Base-by-base conservation (phyloP, 1,284 basidiomycete species). In the Xerocomus nothofagi region DNA sequence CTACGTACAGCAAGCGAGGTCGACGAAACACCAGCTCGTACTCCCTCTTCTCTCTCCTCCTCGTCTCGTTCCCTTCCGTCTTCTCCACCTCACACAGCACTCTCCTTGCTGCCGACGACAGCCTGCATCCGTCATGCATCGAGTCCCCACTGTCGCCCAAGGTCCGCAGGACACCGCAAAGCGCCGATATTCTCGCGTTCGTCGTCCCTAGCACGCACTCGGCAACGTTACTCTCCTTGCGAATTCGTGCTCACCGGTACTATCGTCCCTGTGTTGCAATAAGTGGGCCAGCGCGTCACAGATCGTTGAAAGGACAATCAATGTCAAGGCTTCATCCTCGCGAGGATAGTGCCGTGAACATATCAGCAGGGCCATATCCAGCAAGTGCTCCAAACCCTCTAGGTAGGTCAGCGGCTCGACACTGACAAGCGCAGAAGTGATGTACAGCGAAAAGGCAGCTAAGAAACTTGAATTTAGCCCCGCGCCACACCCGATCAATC, bases 371-470 rank as follows among this genome's bases (percentile, higher is more conserved):
- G 82, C 60, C 1, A 70, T 66, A 48, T 82, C 77, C 27, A 77
- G 67, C 39, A 88, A 61, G 57, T 77, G 73, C 45, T 79, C 70
- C 77, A 81, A 81, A 32, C 76, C 73, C 59, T 85, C 83, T 2
- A 73, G 66, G 45, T 68, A 70, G 27, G 64, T 59, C 29, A 82
- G 59, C 6, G 69, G 47, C 44, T 76, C 71, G 33, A 57, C 58
- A 11, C 53, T 49, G 17, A 56, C 53, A 12, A 51, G 51, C 12
- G 63, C 56, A 12, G 62, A 62, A 11, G 68, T 51, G 30, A 84
- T 59, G 56, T 78, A 80, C 29, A 73, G 61, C 8, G 84, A 71
- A 55, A 86, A 74, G 6, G 75, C 71, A 47, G 75, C 83, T 86
- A 33, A 24, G 23, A 9, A 39, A 31, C 11, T 11, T 27, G 18